Conservation (phyloP, 164 flowering plant genomes). For the Tetracentron sinense region DNA sequence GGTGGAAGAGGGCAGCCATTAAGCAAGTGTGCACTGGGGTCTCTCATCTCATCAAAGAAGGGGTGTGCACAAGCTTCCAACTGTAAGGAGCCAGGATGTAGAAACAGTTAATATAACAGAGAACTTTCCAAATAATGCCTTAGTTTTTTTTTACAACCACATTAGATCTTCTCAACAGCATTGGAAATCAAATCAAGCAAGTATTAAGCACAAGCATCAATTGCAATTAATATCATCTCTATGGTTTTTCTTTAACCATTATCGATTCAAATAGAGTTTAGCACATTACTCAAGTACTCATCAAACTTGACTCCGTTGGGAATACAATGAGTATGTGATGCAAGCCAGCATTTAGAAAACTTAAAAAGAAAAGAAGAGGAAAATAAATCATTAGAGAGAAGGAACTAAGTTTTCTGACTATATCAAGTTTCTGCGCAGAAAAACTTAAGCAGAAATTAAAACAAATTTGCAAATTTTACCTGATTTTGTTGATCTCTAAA, state of each 20-base stretch:
- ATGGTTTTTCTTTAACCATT: neutral
- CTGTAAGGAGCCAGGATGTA: slow-evolving; percentile 28
- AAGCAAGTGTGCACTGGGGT: slow-evolving; percentile 64
- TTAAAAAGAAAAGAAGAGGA: too few species aligned
- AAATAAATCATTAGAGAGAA: too few species aligned
- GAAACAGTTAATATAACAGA: neutral
- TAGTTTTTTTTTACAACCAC: neutral
- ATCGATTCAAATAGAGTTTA: neutral
- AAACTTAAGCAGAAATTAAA: too few species aligned
- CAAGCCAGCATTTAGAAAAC: neutral
- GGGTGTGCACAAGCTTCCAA: slow-evolving; percentile 93
- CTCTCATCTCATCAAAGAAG: slow-evolving; percentile 83
- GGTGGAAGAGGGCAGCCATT: slow-evolving; percentile 78
- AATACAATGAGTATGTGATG: neutral
- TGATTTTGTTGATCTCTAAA: too few species aligned
- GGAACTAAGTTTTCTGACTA: too few species aligned
- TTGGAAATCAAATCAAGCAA: neutral
- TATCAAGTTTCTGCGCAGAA: too few species aligned
- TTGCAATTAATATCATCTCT: neutral
- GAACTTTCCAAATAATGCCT: neutral
- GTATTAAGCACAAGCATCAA: neutral
- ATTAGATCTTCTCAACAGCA: neutral
- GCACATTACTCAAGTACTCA: neutral
- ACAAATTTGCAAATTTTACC: too few species aligned
- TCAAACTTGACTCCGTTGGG: neutral